These are phyloP conservation scores for Aspergillus coremiiformis DNA, from an alignment of 495 filamentous ascomycete species.

Conservation along the genomic window DNA sequence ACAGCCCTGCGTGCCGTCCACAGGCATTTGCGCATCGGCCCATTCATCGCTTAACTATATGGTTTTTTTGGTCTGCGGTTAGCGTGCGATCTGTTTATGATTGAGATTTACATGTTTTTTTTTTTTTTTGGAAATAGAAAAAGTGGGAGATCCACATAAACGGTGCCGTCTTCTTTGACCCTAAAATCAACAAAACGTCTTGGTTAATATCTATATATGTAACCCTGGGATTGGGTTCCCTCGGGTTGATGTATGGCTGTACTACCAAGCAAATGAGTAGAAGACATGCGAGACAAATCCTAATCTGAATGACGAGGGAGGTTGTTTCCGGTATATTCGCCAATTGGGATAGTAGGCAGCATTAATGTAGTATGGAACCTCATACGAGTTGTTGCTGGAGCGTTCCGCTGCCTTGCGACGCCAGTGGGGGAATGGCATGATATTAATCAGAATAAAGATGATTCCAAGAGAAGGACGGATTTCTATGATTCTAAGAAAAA, in stretches of 20 bases:
- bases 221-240: conserved; percentile 12
- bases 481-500: neutral
- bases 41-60: conserved; percentile 76
- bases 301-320: conserved; percentile 69
- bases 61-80: conserved; percentile 7
- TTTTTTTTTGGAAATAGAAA: neutral
- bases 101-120: too few species aligned
- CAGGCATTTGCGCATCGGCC: conserved; percentile 71
- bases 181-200: conserved; percentile 38
- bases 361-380: conserved; percentile 49
- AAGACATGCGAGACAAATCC: conserved; percentile 69
- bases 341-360: conserved; percentile 90
- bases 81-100: conserved; percentile 11
- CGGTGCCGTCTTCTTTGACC: conserved; percentile 69
- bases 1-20: conserved; percentile 71
- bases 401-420: conserved; percentile 22
- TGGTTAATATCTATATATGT: conserved; percentile 16
- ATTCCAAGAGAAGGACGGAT: conserved; percentile 1
- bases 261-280: conserved; percentile 80
- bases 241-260: conserved; percentile 11
- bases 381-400: conserved; percentile 25
- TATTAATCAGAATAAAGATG: neutral
- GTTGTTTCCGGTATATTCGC: conserved; percentile 67
- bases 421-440: conserved; percentile 19
- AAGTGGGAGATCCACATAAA: conserved; percentile 53